Percentiles rank a stretch among this genome's conserved stretches.
These are phyloP conservation scores for Bacidia rubella DNA, from an alignment of 495 filamentous ascomycete genomes.

Conservation along the genomic window DNA sequence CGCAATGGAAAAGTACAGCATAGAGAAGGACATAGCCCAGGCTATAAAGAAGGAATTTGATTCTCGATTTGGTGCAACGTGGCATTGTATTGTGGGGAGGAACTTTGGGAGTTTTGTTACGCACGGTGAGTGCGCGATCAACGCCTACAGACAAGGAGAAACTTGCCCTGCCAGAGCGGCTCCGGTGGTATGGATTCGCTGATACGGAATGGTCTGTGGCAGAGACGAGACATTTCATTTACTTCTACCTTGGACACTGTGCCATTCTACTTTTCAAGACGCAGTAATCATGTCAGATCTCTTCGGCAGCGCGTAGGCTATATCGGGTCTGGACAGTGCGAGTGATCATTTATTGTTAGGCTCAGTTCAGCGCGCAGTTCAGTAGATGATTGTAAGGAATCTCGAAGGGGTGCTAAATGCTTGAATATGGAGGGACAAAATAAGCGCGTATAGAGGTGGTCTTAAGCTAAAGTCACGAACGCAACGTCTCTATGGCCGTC, in stretches of 20 bases:
- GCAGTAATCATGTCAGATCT: constrained; percentile 42
- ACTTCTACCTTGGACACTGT: constrained; percentile 98
- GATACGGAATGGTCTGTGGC: constrained; percentile 4
- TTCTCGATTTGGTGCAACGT: constrained; percentile 80
- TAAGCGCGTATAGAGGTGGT: not conserved
- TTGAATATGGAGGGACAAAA: too few species aligned
- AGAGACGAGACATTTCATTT: constrained; percentile 99
- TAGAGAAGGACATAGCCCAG: constrained; percentile 98
- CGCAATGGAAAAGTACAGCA: constrained; percentile 81
- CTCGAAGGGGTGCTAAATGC: too few species aligned
- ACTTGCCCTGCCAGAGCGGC: not conserved
- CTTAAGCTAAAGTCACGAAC: not conserved
- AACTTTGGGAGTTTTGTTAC: constrained; percentile 99
- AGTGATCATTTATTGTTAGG: not conserved
- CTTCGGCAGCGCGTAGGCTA: too few species aligned
- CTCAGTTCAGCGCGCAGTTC: not conserved
- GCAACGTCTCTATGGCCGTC: not conserved
- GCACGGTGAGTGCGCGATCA: constrained; percentile 68
- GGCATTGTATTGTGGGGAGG: constrained; percentile 96
- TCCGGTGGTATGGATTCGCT: not conserved
- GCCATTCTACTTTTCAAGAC: constrained; percentile 99
- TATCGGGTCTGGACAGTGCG: not conserved
- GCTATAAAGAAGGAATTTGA: constrained; percentile 97
- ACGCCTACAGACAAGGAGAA: not conserved
- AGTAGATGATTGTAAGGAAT: too few species aligned